Evolutionary conservation across 371 early-diverging fungal genomes (phyloP).

Genomic region (Mucor piriformis): DNA sequence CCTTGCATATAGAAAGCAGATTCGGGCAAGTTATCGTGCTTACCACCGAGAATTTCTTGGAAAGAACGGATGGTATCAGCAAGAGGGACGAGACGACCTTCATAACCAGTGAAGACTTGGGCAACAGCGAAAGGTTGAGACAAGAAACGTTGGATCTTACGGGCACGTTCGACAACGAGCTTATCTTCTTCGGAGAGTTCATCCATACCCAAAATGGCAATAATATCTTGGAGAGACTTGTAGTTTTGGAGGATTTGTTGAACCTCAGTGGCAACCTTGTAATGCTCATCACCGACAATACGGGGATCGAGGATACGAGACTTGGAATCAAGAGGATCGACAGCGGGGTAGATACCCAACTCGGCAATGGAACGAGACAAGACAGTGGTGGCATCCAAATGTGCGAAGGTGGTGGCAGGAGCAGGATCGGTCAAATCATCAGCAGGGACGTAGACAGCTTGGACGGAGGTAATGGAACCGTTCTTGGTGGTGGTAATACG

Average conservation of each 20-base stretch:
- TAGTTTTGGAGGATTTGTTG: slow-evolving; percentile 95
- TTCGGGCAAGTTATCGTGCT: slow-evolving; percentile 94
- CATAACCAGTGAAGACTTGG: slow-evolving; percentile 95
- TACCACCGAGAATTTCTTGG: slow-evolving; percentile 94
- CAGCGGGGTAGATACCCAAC: slow-evolving; percentile 98
- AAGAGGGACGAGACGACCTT: slow-evolving; percentile 90
- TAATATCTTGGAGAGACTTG: slow-evolving; percentile 97
- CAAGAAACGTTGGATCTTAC: slow-evolving; percentile 96
- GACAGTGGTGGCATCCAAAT: slow-evolving; percentile 98
- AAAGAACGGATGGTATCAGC: slow-evolving; percentile 95
- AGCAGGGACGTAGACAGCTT: slow-evolving; percentile 98
- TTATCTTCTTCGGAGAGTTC: slow-evolving; percentile 97
- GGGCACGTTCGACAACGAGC: slow-evolving; percentile 93
- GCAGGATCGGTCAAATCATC: slow-evolving; percentile 99
- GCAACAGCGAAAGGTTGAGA: slow-evolving; percentile 97
- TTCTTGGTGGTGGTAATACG: slow-evolving; percentile 99
- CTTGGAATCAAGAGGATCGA: slow-evolving; percentile 97
- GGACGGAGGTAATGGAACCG: slow-evolving; percentile 98
- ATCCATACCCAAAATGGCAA: slow-evolving; percentile 95
- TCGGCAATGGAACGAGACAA: slow-evolving; percentile 97
- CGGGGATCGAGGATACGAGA: slow-evolving; percentile 95
- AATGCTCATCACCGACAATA: slow-evolving; percentile 94
- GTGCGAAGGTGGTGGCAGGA: slow-evolving; percentile 98
- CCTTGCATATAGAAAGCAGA: slow-evolving; percentile 97
- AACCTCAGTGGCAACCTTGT: slow-evolving; percentile 89